Conservation (phyloP, 768 basidiomycete species). For the Boletus subparvulus region DNA sequence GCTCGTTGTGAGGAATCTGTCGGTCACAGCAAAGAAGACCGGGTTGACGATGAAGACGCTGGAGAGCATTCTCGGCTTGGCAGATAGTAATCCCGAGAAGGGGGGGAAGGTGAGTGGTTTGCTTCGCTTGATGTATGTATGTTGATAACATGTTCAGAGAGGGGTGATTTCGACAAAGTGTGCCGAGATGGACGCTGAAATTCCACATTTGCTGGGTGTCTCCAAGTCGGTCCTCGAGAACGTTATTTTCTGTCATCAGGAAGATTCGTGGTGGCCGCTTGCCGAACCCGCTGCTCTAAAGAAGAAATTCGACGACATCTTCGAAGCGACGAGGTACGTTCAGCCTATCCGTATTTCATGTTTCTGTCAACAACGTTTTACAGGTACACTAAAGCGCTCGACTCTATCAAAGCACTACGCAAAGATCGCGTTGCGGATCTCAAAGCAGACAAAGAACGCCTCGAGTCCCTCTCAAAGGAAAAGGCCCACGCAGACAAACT, state of each 20-base stretch:
- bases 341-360: neutral
- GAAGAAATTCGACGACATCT: conserved; percentile 99
- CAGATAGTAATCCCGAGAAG: conserved; percentile 62
- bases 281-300: conserved; percentile 88
- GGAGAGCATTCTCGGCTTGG: conserved; percentile 82
- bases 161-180: conserved; percentile 95
- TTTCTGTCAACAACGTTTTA: neutral
- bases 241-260: conserved; percentile 99
- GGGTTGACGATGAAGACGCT: conserved; percentile 96
- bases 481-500: conserved; percentile 88
- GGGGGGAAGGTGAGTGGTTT: conserved; percentile 63
- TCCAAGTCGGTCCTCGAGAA: conserved; percentile 98
- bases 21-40: conserved; percentile 91
- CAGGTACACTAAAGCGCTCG: conserved; percentile 96
- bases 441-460: conserved; percentile 88
- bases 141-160: conserved; percentile 48
- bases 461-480: conserved; percentile 74
- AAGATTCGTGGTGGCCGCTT: conserved; percentile 98
- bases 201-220: conserved; percentile 90
- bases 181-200: conserved; percentile 93
- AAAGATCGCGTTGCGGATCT: conserved; percentile 90
- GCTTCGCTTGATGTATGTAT: too few relatives aligned
- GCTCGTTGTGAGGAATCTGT: conserved; percentile 87
- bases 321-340: conserved; percentile 89
- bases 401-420: conserved; percentile 84